These are phyloP conservation scores for Leptographium wingfieldii DNA, from an alignment of 2,329 filamentous ascomycete genomes.

Conservation along the genomic window DNA sequence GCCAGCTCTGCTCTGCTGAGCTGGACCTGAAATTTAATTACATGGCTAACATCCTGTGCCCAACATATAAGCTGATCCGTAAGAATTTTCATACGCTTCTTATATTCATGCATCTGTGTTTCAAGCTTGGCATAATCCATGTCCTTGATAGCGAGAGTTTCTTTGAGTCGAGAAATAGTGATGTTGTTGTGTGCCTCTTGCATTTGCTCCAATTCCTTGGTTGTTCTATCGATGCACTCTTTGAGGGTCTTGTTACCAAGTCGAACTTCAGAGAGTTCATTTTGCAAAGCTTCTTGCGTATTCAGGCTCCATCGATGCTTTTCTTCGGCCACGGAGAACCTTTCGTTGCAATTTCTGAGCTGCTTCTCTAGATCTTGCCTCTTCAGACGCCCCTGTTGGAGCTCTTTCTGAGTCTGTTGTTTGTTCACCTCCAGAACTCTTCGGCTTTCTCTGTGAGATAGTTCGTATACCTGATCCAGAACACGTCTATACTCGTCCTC, in stretches of 20 bases:
- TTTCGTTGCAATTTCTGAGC: slow-evolving; percentile 6
- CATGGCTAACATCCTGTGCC: slow-evolving; percentile 7
- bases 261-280: slow-evolving; percentile 3
- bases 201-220: not conserved
- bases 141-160: slow-evolving; percentile 4
- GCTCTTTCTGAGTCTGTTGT: slow-evolving; percentile 2
- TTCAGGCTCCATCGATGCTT: not conserved
- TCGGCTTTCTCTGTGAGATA: slow-evolving; percentile 4
- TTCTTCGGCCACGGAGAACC: slow-evolving; percentile 6
- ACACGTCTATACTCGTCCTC: slow-evolving; percentile 8
- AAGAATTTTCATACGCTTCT: slow-evolving; percentile 2
- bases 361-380: slow-evolving; percentile 8
- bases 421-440: slow-evolving; percentile 4
- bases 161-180: slow-evolving; percentile 3
- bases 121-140: slow-evolving; percentile 1
- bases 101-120: slow-evolving; percentile 3
- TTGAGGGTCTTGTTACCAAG: not conserved
- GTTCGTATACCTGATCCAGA: slow-evolving; percentile 1
- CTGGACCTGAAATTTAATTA: slow-evolving; percentile 2
- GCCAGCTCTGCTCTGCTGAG: slow-evolving; percentile 7
- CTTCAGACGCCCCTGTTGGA: slow-evolving; percentile 8
- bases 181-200: not conserved
- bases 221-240: not conserved
- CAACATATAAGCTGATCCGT: slow-evolving; percentile 5
- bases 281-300: not conserved